These are phyloP conservation scores for Leucocoprinus sp. DNA, from an alignment of 768 basidiomycete species.

Conservation along the genomic window DNA sequence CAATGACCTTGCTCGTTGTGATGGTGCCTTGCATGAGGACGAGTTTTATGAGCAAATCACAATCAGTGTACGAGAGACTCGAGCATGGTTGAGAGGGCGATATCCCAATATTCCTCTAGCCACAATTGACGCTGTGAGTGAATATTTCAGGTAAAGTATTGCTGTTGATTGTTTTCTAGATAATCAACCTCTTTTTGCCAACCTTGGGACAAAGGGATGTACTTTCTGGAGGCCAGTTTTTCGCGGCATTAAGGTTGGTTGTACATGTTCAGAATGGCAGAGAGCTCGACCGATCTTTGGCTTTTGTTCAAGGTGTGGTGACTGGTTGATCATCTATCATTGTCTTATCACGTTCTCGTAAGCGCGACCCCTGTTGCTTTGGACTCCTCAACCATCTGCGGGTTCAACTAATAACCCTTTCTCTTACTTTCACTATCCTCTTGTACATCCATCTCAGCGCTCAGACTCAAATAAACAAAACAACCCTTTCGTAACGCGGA, in stretches of 20 bases:
- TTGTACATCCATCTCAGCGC: too few species aligned
- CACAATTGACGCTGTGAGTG: conserved; percentile 52
- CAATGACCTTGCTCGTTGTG: conserved; percentile 36
- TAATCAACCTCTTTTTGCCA: conserved; percentile 58
- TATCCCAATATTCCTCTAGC: conserved; percentile 45
- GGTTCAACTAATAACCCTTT: too few species aligned
- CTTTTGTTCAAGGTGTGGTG: conserved; percentile 63
- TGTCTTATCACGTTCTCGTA: conserved; percentile 15
- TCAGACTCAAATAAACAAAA: conserved; percentile 14
- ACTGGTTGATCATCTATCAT: not conserved
- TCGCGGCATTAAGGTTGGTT: conserved; percentile 62
- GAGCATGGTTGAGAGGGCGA: conserved; percentile 70
- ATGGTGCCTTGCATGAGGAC: conserved; percentile 28
- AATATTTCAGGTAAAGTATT: not conserved
- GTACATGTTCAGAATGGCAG: conserved; percentile 54
- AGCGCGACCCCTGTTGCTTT: conserved; percentile 1
- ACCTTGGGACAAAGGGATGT: conserved; percentile 41
- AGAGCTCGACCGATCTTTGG: conserved; percentile 54
- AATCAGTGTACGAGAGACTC: conserved; percentile 56
- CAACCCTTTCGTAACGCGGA: conserved; percentile 31
- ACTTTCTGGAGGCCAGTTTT: conserved; percentile 66
- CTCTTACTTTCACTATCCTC: too few species aligned
- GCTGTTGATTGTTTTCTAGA: conserved; percentile 28
- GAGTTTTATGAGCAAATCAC: conserved; percentile 43
- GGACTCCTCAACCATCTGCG: not conserved